These are phyloP conservation scores for Naganishia vaughanmartiniae DNA, from an alignment of 768 basidiomycete genomes.

Conservation along the genomic window DNA sequence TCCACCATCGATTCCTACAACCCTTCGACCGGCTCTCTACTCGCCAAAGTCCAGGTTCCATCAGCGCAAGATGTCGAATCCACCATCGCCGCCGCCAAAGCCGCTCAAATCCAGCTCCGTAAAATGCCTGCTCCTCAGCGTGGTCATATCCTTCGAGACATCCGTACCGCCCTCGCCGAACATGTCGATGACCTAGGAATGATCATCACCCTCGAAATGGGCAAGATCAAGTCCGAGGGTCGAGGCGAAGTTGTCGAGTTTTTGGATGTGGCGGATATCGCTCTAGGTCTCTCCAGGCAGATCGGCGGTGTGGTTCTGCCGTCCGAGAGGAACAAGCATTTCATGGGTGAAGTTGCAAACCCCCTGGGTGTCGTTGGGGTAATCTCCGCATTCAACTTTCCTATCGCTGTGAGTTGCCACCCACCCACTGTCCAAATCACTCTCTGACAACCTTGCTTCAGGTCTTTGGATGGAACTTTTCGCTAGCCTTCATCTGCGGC, in stretches of 20 bases:
- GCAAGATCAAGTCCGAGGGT: slow-evolving; percentile 86
- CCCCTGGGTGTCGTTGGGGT: slow-evolving; percentile 73
- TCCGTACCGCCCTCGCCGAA: slow-evolving; percentile 71
- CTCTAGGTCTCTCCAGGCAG: slow-evolving; percentile 85
- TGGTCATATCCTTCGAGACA: slow-evolving; percentile 83
- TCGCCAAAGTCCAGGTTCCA: slow-evolving; percentile 55
- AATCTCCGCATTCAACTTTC: slow-evolving; percentile 93
- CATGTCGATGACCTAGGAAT: slow-evolving; percentile 60
- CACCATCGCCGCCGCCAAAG: slow-evolving; percentile 66
- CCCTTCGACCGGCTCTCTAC: slow-evolving; percentile 33
- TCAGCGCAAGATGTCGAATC: slow-evolving; percentile 69
- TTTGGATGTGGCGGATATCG: slow-evolving; percentile 73
- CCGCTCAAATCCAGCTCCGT: slow-evolving; percentile 71
- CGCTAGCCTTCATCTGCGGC: slow-evolving; percentile 61
- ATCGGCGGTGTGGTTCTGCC: slow-evolving; percentile 87
- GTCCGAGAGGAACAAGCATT: slow-evolving; percentile 85
- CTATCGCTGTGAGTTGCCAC: slow-evolving; percentile 61
- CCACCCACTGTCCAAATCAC: neutral
- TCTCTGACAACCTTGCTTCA: neutral
- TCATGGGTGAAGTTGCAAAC: slow-evolving; percentile 92
- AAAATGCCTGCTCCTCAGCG: slow-evolving; percentile 78
- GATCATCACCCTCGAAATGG: slow-evolving; percentile 54
- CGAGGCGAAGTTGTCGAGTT: slow-evolving; percentile 91
- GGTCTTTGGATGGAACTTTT: slow-evolving; percentile 77
- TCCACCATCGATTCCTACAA: slow-evolving; percentile 60